Evolutionary conservation across 306 rosid genomes (phyloP), one percentile per base, ranked within the genome.

Genomic region (Castanea mollissima): DNA sequence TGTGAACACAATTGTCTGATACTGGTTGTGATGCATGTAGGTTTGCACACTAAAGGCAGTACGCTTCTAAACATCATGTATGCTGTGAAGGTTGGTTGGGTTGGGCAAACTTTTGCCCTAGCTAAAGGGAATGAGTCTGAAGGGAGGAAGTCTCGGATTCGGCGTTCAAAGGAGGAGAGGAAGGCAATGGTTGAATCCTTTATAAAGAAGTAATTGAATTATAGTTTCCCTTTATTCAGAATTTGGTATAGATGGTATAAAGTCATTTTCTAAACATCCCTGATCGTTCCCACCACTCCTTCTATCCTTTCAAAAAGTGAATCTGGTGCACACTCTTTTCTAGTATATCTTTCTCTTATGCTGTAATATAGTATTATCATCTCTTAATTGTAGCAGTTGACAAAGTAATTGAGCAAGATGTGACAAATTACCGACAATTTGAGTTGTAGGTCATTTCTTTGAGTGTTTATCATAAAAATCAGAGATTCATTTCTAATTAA

Each of bases 111-210:
- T 4, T 92, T 93, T 87, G 99, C 96, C 85, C 93, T 96, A 25
- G 98, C 99, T 32, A 91, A 86, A 82, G 80, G 82, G 63, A 96
- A 93, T 79, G 98, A 90, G 55, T 87, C 94, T 52, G 94, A 93
- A 59, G 90, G 93, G 44, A 91, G 86, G 87, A 96, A 87, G 81
- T 56, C 96, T 23, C 89, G 98, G 25, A 90, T 91, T 84, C 94
- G 98, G 71, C 96, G 89, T 41, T 91, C 98, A 31, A 96, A 96
- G 86, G 88, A 93, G 81, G 94, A 96, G 85, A 81, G 98, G 81
- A 96, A 96, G 88, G 89, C 91, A 62, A 88, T 93, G 99, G 96
- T 91, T 59, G 93, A 91, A 73, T 79, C 93, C 77, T 96, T 96
- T 79, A 93, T 96, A 78, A 86, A 88, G 76, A 95, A 83, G 99